Percentiles rank a stretch among this genome's conserved stretches.
Evolutionary conservation across 2,329 filamentous ascomycete species (phyloP).

Genomic region (Diaporthe sp.): DNA sequence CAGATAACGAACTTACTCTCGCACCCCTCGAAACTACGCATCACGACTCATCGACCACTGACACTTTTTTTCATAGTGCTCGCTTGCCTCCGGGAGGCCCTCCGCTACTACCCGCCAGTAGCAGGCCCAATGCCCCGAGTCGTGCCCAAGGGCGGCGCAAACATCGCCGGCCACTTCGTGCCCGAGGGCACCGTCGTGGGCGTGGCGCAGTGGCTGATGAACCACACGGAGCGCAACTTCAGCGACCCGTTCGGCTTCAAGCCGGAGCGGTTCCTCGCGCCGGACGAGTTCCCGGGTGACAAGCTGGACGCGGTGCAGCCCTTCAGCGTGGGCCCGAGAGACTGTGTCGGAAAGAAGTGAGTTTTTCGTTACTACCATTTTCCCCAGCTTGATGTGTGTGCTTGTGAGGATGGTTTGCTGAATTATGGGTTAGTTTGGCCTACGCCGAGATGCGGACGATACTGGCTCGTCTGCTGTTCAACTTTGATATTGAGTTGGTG

Average conservation of each 20-base stretch:
- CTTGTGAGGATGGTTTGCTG: not conserved
- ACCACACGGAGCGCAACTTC: constrained; percentile 60
- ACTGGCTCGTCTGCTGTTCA: constrained; percentile 61
- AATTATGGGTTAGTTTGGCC: constrained; percentile 54
- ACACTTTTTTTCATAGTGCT: constrained; percentile 42
- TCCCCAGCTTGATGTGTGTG: too few relatives aligned
- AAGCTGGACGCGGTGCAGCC: constrained; percentile 59
- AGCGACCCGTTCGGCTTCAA: constrained; percentile 58
- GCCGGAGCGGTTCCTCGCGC: constrained; percentile 63
- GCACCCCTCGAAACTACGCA: not conserved
- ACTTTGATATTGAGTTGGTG: constrained; percentile 61
- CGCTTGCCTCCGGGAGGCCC: constrained; percentile 52
- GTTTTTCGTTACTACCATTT: constrained; percentile 39
- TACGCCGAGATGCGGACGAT: constrained; percentile 65
- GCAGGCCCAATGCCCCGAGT: constrained; percentile 48
- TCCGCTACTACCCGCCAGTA: constrained; percentile 53
- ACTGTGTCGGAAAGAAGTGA: constrained; percentile 65
- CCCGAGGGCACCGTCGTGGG: constrained; percentile 55
- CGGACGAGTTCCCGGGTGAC: constrained; percentile 56
- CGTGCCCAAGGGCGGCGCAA: constrained; percentile 50
- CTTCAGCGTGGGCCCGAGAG: constrained; percentile 62
- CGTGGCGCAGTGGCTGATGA: constrained; percentile 60
- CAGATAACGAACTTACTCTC: too few relatives aligned
- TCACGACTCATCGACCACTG: not conserved
- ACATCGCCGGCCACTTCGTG: constrained; percentile 49